Evolutionary conservation across 805 yeast species (phyloP), one percentile per base, ranked within the genome.

Genomic region (Candida vaughaniae): DNA sequence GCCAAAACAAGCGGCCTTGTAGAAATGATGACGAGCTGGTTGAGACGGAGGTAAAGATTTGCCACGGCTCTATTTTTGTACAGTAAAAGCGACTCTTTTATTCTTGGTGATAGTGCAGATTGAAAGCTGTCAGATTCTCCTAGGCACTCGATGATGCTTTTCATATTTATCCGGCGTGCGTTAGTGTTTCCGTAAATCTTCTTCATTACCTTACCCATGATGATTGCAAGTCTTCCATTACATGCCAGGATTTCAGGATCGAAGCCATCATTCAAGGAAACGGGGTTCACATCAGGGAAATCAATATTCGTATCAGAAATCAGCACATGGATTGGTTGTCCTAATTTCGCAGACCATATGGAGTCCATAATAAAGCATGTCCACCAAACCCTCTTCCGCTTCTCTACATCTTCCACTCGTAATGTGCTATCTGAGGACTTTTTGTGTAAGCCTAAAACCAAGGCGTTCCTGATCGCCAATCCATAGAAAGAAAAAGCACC

Each of bases 261-360:
- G 36, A 60, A 65, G 16, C 43, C 31, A 37, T 62, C 65, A 6
- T 32, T 11, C 17, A 62, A 39, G 25, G 48, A 56, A 19, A 39
- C 31, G 11, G 36, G 28, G 35, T 57, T 58, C 38, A 63, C 67
- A 29, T 49, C 42, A 7, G 71, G 71, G 5, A 63, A 51, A 18
- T 62, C 67, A n/a, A 64, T 62, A 34, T 66, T 70, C 1, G 69
- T 66, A 38, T 65, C 69, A 4, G 64, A 56, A 45, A 56, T 60
- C 39, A 59, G 62, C 33, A 65, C 56, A 41, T 63, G 66, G 16
- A 64, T 62, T 1, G 69, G 64, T 47, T 56, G 51, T 35, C 53
- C 58, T 55, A 58, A 55, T 33, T 58, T 56, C 2, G 67, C 52
- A 3, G 69, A 57, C 69, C 70, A 65, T 6, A 54, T 46, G 8